Conservation (phyloP, 768 basidiomycete genomes). For the Lentinula detonsa region DNA sequence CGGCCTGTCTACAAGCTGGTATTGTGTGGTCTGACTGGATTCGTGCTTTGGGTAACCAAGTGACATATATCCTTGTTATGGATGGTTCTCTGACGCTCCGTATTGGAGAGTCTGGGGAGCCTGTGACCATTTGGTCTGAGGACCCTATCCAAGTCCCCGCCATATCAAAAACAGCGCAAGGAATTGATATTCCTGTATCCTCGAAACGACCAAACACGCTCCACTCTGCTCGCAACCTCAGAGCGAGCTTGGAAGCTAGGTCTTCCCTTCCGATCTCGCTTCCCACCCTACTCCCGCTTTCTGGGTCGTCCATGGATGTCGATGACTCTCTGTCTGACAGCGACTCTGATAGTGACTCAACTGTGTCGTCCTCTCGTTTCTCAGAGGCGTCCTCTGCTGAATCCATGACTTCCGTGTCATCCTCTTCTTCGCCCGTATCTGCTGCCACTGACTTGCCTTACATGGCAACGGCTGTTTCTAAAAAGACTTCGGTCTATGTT, state of each 20-base stretch:
- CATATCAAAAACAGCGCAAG: background rate
- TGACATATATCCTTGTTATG: conserved; percentile 1
- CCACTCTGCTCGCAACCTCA: background rate
- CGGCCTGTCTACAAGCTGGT: background rate
- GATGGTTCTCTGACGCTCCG: background rate
- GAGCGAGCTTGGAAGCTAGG: background rate
- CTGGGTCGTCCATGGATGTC: background rate
- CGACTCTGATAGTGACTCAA: background rate
- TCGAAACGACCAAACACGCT: background rate
- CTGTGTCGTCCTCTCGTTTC: background rate
- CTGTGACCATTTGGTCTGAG: background rate
- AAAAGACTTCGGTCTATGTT: background rate
- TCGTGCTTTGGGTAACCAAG: background rate
- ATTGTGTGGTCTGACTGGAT: background rate
- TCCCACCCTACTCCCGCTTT: background rate
- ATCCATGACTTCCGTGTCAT: conserved; percentile 4
- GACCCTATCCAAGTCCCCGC: background rate
- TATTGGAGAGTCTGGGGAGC: background rate
- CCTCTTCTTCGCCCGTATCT: background rate
- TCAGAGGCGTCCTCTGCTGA: conserved; percentile 1
- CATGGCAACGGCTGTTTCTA: too few relatives aligned
- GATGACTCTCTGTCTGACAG: background rate
- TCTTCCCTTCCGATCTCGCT: background rate
- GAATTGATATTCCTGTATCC: background rate
- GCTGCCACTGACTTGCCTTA: too few relatives aligned